These are phyloP conservation scores for Hysterium pulicare DNA, from an alignment of 2,329 filamentous ascomycete genomes.

Conservation along the genomic window DNA sequence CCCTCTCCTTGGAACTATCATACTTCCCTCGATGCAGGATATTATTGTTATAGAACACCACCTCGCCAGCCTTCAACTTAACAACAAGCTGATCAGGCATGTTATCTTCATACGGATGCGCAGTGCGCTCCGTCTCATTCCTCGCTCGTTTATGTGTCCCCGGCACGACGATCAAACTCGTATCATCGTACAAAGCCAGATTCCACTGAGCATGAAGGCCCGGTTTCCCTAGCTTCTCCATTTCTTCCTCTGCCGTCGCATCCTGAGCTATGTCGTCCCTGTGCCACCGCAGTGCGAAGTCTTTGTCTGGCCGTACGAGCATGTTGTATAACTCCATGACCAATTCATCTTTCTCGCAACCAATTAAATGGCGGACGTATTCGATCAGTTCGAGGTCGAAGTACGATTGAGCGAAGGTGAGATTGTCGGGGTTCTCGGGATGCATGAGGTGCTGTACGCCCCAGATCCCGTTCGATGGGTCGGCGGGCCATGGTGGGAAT, in stretches of 20 bases:
- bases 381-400: constrained; percentile 64
- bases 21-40: constrained; percentile 75
- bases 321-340: constrained; percentile 89
- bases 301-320: constrained; percentile 67
- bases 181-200: constrained; percentile 72
- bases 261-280: constrained; percentile 74
- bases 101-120: constrained; percentile 60
- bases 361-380: constrained; percentile 64
- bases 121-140: constrained; percentile 65
- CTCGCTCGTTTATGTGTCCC: constrained; percentile 70
- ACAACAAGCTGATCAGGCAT: constrained; percentile 66
- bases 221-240: constrained; percentile 55
- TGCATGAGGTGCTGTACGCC: constrained; percentile 83
- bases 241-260: constrained; percentile 65
- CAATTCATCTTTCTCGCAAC: constrained; percentile 53
- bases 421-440: constrained; percentile 62
- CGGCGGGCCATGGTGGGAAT: constrained; percentile 79
- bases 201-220: constrained; percentile 85
- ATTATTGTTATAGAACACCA: constrained; percentile 88
- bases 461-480: constrained; percentile 69
- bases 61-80: constrained; percentile 67
- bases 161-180: constrained; percentile 69
- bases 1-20: constrained; percentile 55
- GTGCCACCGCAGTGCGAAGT: constrained; percentile 80
- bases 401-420: constrained; percentile 65